A percentile compares a stretch with the other conserved stretches of the same genome.
These are phyloP conservation scores for Eucalyptus erythrocorys DNA, from an alignment of 345 rosid genomes.

Conservation along the genomic window DNA sequence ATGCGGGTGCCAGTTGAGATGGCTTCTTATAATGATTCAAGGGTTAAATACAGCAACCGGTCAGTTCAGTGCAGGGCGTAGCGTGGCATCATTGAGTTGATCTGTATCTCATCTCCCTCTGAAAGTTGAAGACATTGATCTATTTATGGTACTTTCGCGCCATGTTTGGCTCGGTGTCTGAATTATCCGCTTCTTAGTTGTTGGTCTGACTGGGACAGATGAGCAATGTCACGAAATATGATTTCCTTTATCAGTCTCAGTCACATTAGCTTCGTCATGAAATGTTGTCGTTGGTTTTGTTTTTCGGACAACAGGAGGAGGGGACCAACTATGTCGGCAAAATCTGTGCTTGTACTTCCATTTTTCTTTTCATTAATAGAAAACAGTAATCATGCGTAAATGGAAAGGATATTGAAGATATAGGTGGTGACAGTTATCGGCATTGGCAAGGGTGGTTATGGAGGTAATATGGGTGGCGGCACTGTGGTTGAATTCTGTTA, in stretches of 20 bases:
- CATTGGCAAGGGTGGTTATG: not conserved
- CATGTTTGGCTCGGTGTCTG: not conserved
- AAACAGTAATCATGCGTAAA: not conserved
- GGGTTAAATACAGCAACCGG: not conserved
- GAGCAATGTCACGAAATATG: not conserved
- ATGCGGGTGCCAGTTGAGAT: not conserved
- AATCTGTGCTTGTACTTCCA: not conserved
- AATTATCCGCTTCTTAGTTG: not conserved
- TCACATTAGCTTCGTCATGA: not conserved
- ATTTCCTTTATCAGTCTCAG: not conserved
- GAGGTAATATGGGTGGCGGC: not conserved
- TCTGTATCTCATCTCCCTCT: not conserved
- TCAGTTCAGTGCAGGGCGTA: not conserved
- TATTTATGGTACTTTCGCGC: not conserved
- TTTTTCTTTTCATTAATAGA: not conserved
- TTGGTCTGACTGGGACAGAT: not conserved
- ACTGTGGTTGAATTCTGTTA: not conserved
- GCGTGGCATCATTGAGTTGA: not conserved
- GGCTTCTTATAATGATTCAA: not conserved
- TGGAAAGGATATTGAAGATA: not conserved
- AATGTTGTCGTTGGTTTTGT: not conserved
- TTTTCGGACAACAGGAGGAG: not conserved
- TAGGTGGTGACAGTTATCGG: not conserved
- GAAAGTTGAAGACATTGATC: not conserved
- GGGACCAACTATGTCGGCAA: not conserved